Base-by-base conservation (phyloP, 768 basidiomycete genomes). In the Rhodotorula graminis region DNA sequence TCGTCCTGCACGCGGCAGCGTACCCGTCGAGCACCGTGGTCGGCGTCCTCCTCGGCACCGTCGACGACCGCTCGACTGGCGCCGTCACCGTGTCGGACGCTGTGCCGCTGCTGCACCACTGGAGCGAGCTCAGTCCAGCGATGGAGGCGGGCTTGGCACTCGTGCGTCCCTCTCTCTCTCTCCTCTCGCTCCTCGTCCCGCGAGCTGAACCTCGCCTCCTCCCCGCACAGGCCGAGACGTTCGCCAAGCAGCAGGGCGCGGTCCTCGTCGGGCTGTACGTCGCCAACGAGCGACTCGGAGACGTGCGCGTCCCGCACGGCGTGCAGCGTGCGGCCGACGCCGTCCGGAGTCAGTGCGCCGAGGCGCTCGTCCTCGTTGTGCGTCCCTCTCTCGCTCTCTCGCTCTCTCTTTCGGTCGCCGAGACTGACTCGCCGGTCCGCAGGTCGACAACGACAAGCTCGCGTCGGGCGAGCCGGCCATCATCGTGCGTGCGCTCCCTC, bases 41-140 rank as follows among this genome's bases (percentile, higher is more conserved):
- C 65, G 91, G 91, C 8, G 86, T 92, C 15, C 82, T 93, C n/a
- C 81, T 92, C 2, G 90, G 90, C 49, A 85, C 82, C 46, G 79
- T 82, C 59, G 68, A 78, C 27, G 44, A 49, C 29, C n/a, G n/a
- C 21, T 7, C 10, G 21, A 40, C 58, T 3, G 37, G 37, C 61
- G 25, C 37, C 46, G 23, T 18, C 80, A 84, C 89, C 61, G 61
- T 80, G 29, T 81, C 83, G 61, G 90, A 92, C 77, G 85, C 87
- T 6, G 83, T 93, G 52, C 91, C 91, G 25, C 83, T 93, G 49
- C 84, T 91, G 63, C 91, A 93, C 78, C 88, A 91, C 79, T 92
- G 90, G 90, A 90, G 90, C 14, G 88, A 85, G 76, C 83, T 93
- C 65, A 89, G 88, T 72, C 89, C 90, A 8, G 89, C 89, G 88